Evolutionary conservation across 1,284 basidiomycete species (phyloP).

Genomic region (Cystobasidium sp.): DNA sequence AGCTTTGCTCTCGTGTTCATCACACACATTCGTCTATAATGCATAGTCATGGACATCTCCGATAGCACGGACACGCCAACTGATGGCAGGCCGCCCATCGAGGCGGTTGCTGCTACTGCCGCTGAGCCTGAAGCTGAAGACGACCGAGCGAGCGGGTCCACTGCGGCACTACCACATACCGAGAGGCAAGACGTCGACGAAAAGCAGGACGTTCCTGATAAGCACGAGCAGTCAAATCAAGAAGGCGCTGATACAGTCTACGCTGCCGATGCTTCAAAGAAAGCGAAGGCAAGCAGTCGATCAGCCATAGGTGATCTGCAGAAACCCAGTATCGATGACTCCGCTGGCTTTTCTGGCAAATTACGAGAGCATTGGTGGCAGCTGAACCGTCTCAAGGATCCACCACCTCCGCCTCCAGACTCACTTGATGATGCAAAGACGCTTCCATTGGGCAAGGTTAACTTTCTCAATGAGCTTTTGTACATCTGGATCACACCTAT

Average conservation of each 20-base stretch:
- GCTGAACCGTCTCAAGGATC: conserved; percentile 12
- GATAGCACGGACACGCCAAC: conserved; percentile 12
- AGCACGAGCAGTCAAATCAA: background rate
- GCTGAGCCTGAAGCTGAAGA: conserved; percentile 8
- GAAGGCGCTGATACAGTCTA: background rate
- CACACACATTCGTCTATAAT: background rate
- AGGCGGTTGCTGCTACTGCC: conserved; percentile 14
- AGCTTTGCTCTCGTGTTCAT: background rate
- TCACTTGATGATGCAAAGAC: conserved; percentile 44
- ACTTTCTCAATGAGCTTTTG: conserved; percentile 62
- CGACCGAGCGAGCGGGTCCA: background rate
- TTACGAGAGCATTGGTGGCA: conserved; percentile 26
- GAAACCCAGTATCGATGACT: background rate
- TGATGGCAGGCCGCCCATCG: background rate
- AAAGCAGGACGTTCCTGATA: background rate
- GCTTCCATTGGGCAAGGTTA: conserved; percentile 64
- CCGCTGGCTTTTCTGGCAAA: conserved; percentile 1
- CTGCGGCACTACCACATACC: background rate
- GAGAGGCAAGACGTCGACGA: background rate
- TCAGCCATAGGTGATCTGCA: conserved; percentile 20
- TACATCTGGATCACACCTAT: conserved; percentile 46
- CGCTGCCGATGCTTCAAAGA: background rate
- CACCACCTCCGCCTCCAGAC: conserved; percentile 4
- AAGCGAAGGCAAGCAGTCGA: conserved; percentile 7
- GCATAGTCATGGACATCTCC: conserved; percentile 2